Conservation (phyloP, 208 protist species). For the Porcisia deanei region DNA sequence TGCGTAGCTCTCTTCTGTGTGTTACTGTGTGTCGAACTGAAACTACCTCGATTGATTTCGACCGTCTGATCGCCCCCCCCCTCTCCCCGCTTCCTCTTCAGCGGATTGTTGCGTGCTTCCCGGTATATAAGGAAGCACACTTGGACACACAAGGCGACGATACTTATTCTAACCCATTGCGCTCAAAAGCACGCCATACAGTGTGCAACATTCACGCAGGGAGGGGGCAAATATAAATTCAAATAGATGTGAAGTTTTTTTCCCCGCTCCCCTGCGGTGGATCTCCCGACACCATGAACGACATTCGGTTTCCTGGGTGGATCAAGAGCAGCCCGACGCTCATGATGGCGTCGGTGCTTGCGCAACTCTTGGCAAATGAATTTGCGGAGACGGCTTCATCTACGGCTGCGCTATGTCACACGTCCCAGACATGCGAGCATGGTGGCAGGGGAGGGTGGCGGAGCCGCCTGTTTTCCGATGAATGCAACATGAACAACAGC, state of each 20-base stretch:
- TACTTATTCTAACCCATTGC: not conserved
- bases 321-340: slow-evolving; percentile 60
- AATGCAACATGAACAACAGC: slow-evolving; percentile 2
- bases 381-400: not conserved
- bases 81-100: not conserved
- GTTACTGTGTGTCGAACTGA: not conserved
- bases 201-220: not conserved
- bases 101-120: not conserved
- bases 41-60: not conserved
- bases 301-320: slow-evolving; percentile 77
- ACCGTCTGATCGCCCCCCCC: not conserved
- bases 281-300: slow-evolving; percentile 49
- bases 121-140: not conserved
- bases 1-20: not conserved
- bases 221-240: not conserved
- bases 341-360: slow-evolving; percentile 56
- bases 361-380: slow-evolving; percentile 25
- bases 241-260: not conserved
- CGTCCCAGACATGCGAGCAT: not conserved
- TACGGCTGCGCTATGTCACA: not conserved
- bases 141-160: not conserved
- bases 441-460: not conserved
- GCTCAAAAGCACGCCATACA: not conserved
- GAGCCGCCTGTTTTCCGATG: slow-evolving; percentile 2
- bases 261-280: no score